Conservation (phyloP, 768 basidiomycete genomes). For the Mycena haematopus region DNA sequence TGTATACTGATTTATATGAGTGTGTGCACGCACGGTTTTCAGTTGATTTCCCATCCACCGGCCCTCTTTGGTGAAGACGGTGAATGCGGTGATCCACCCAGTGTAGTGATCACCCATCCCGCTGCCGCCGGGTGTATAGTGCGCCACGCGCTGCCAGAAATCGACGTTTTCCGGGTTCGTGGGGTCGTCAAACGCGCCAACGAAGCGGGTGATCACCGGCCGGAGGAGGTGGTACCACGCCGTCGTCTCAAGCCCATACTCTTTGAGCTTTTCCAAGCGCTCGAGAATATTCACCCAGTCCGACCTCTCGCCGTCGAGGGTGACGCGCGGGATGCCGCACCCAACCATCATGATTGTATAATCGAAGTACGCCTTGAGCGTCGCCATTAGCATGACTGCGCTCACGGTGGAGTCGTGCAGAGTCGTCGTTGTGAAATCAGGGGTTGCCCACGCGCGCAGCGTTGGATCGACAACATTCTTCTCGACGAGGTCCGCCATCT, state of each 20-base stretch:
- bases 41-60: conserved; percentile 20
- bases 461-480: no score
- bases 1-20: background rate
- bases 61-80: conserved; percentile 26
- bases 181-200: no score
- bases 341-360: no score
- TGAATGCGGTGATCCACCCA: conserved; percentile 32
- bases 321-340: no score
- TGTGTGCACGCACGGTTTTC: background rate
- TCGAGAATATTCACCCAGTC: conserved; percentile 47
- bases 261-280: conserved; percentile 46
- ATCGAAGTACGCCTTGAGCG: no score
- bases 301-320: no score
- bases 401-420: no score
- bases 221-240: conserved; percentile 49
- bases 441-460: no score
- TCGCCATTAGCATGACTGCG: no score
- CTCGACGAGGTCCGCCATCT: no score
- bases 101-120: conserved; percentile 14
- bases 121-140: conserved; percentile 13
- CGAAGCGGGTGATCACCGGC: conserved; percentile 45
- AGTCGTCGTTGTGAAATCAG: no score
- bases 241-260: conserved; percentile 40
- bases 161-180: conserved; percentile 7
- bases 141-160: no score